Evolutionary conservation across 192 early-diverging fungal genomes (phyloP), one percentile per base, ranked within the genome.

Genomic region (Rhizoclosmatium sp.): DNA sequence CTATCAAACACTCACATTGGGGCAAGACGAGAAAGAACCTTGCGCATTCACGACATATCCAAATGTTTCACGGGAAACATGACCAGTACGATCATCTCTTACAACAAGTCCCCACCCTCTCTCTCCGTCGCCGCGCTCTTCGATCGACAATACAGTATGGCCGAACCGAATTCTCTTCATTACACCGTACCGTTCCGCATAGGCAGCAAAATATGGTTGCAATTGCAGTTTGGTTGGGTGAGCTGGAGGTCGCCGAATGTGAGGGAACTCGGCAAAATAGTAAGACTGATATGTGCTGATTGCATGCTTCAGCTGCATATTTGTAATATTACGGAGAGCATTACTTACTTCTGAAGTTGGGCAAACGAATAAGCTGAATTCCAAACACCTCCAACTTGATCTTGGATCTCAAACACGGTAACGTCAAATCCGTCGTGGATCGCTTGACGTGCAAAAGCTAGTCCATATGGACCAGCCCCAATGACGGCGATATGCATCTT

Each of bases 41-140:
- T 65, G 64, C 64, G 64, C 64, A 39, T 65, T 65, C 64, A 65
- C 64, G 39, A 65, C 39, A 65, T 39, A 65, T n/a, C 40, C 64
- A 40, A 12, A 65, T 3, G n/a, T 40, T 2, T 65, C 64, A 14
- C 64, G 19, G 39, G 16, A 31, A 12, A 39, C 40, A 3, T n/a
- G 12, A 12, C 12, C 21, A 3, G 2, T 65, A 2, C 9, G 3
- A 40, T 39, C 4, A n/a, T 58, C 12, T n/a, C n/a, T 0, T n/a
- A 65, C 40, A n/a, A 39, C 39, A 2, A 65, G 64, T 14, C 12
- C 40, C 64, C 64, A 65, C n/a, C 64, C 64, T 23, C 21, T n/a
- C 16, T 23, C 21, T 16, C 21, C 3, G 64, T 39, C 64, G 2
- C 12, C 64, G 3, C 64, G 16, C 14, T 14, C 64, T 65, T 65